A percentile compares a stretch with the other conserved stretches of the same genome.
Conservation (phyloP, 2,329 filamentous ascomycete genomes). For the Pyrenochaeta sp. region DNA sequence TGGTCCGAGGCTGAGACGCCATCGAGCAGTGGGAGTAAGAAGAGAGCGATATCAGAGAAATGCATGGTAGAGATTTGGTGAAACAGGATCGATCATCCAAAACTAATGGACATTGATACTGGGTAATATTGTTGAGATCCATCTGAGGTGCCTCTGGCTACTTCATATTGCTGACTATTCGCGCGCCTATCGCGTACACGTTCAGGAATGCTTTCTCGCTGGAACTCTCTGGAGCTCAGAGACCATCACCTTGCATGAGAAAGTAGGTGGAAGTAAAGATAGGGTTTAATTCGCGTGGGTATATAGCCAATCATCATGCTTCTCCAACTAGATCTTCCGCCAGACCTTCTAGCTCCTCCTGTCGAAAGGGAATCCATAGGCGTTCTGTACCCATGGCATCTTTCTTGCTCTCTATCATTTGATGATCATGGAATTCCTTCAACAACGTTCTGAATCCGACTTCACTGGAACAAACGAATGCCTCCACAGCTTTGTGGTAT, state of each 20-base stretch:
- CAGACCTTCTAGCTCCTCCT: conserved; percentile 85
- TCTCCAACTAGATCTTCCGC: conserved; percentile 74
- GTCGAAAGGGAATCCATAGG: conserved; percentile 82
- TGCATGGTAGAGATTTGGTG: too few species aligned
- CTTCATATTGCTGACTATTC: neutral
- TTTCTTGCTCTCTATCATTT: conserved; percentile 91
- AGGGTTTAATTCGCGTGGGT: neutral
- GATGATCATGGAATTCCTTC: conserved; percentile 98
- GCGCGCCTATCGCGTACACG: neutral
- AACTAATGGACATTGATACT: too few species aligned
- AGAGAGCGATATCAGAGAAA: neutral
- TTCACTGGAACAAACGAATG: conserved; percentile 96
- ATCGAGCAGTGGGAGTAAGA: neutral
- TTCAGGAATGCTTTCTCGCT: neutral
- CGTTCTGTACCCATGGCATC: conserved; percentile 86
- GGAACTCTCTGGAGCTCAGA: neutral
- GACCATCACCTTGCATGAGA: neutral
- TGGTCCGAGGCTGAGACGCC: neutral
- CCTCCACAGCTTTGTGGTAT: conserved; percentile 94
- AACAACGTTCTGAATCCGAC: conserved; percentile 93
- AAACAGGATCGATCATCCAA: too few species aligned
- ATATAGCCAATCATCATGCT: conserved; percentile 26
- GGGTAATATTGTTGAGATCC: too few species aligned
- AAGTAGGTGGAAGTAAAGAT: neutral
- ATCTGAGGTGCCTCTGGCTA: too few species aligned